phyloP scores from a whole-genome alignment of 129 eudicot species.

The Daucus carota region DNA sequence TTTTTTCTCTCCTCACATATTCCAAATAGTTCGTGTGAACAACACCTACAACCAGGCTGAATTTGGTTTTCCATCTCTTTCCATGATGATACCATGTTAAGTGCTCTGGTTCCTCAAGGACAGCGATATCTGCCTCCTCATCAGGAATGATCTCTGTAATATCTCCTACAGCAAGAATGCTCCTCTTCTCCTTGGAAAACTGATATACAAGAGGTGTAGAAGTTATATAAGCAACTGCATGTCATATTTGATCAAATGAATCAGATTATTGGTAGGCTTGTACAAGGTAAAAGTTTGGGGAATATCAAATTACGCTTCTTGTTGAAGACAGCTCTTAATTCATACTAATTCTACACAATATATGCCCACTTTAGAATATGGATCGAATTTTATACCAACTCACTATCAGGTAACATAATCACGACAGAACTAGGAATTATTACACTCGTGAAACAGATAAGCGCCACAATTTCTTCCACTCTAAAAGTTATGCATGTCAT shows the following conservation, averaged over 20 bases:
- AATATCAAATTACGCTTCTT: background rate
- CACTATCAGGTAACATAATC: background rate
- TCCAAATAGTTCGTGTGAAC: constrained; percentile 92
- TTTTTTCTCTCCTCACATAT: constrained; percentile 86
- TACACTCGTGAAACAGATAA: background rate
- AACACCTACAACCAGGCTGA: constrained; percentile 69
- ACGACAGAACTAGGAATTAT: background rate
- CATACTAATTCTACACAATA: background rate
- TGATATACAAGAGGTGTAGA: constrained; percentile 15
- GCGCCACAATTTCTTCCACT: background rate
- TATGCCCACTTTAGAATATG: background rate
- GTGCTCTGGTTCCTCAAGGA: constrained; percentile 99
- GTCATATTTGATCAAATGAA: background rate
- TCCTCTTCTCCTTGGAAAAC: constrained; percentile 84
- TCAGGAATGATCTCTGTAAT: constrained; percentile 83
- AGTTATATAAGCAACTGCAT: background rate
- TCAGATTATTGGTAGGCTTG: background rate
- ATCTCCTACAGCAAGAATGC: constrained; percentile 93
- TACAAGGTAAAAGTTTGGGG: background rate
- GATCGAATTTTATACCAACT: background rate
- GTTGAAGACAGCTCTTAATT: background rate
- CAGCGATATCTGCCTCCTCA: constrained; percentile 91
- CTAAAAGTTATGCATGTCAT: background rate
- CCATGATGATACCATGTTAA: constrained; percentile 99
- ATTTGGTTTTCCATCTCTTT: constrained; percentile 82